Base-by-base conservation (phyloP, 805 yeast genomes). In the Saccharomycopsis amapae region DNA sequence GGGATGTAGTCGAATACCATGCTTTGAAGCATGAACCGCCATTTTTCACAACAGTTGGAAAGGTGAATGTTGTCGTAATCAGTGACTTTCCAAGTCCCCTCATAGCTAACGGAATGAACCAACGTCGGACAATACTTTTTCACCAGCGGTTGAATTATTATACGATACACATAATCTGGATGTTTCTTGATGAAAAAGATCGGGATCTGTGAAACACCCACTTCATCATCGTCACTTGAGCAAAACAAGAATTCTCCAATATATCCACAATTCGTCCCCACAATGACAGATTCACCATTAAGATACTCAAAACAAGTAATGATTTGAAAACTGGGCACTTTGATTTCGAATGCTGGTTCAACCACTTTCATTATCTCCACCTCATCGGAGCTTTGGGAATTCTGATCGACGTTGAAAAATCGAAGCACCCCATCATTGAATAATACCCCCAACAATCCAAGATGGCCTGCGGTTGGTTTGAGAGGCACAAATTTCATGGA, bases 201-300 rank as follows among this genome's bases (percentile, higher is more conserved):
- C 1, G 77, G 78, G n/a, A 1, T 45, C 22, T 10, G 30, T 32
- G 6, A 20, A 32, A 5, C 5, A 3, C 3, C 18, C 1, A 38
- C n/a, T n/a, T n/a, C n/a, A 26, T 13, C 9, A 13, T 31, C 42
- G 2, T 42, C 46, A 0, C 53, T 48, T 5, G 60, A 60, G 2
- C 53, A 32, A 1, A 78, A 53, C 9, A 68, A 63, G 48, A 70
- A 79, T 55, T 81, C 87, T 0, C 78, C 79, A 7, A 83, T 61
- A 25, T 64, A 64, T 0, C 93, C 93, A 44, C 75, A 72, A 2
- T 67, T 59, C 4, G 76, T 70, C 0, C 89, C 90, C 25, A 77
- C 75, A 2, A 80, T 58, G 1, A 83, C 58, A 10, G 57, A 63
- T 2, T 65, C 62, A 4, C 65, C 55, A 7, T 68, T 67, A 4